phyloP scores from a whole-genome alignment of 495 filamentous ascomycete genomes.

The Recurvomyces mirabilis region DNA sequence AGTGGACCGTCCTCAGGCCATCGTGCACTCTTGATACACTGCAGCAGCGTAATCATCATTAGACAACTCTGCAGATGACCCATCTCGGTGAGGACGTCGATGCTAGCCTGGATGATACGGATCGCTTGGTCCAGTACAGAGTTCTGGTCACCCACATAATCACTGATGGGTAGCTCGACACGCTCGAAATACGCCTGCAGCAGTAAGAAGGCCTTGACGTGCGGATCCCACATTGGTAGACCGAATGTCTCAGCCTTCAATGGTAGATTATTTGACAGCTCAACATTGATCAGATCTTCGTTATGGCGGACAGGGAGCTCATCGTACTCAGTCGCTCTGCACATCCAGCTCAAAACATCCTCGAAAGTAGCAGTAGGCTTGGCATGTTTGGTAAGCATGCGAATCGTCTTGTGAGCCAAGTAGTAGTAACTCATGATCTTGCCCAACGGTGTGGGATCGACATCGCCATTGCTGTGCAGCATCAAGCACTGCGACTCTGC shows the following conservation, averaged over 20 bases:
- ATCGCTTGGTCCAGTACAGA: slow-evolving; percentile 81
- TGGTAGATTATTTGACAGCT: slow-evolving; percentile 71
- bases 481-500: slow-evolving; percentile 71
- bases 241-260: slow-evolving; percentile 57
- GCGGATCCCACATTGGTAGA: slow-evolving; percentile 93
- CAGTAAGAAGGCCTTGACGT: slow-evolving; percentile 91
- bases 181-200: slow-evolving; percentile 92
- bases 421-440: slow-evolving; percentile 99
- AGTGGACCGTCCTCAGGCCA: slow-evolving; percentile 80
- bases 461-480: slow-evolving; percentile 73
- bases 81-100: slow-evolving; percentile 89
- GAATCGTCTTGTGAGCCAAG: slow-evolving; percentile 88
- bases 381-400: slow-evolving; percentile 63
- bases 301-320: slow-evolving; percentile 98
- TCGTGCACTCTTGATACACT: slow-evolving; percentile 80
- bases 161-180: slow-evolving; percentile 82
- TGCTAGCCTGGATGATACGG: slow-evolving; percentile 83
- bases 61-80: slow-evolving; percentile 62
- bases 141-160: slow-evolving; percentile 92
- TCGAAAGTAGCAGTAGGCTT: slow-evolving; percentile 68
- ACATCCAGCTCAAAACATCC: slow-evolving; percentile 90
- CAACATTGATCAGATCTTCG: slow-evolving; percentile 93
- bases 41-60: slow-evolving; percentile 74
- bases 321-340: slow-evolving; percentile 85
- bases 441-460: slow-evolving; percentile 78